A percentile compares a stretch with the other conserved stretches of the same genome.
phyloP scores from a whole-genome alignment of 2,329 filamentous ascomycete species.

The Rhynchosporium graminicola region DNA sequence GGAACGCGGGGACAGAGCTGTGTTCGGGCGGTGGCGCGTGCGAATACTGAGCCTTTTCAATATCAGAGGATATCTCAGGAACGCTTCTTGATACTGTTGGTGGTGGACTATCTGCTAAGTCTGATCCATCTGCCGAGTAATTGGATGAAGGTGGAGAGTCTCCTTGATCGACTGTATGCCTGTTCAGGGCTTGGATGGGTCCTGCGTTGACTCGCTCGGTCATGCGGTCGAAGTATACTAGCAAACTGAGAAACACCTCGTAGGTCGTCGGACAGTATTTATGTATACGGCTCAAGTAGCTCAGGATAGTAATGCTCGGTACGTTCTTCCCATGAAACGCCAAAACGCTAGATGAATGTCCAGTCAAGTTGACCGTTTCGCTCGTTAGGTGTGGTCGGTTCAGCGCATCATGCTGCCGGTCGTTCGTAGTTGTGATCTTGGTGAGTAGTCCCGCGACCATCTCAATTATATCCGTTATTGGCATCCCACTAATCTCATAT shows the following conservation, averaged over 20 bases:
- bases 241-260: constrained; percentile 90
- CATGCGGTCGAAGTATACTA: constrained; percentile 99
- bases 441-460: constrained; percentile 97
- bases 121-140: constrained; percentile 38
- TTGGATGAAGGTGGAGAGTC: constrained; percentile 35
- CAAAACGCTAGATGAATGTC: constrained; percentile 73
- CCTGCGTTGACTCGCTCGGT: constrained; percentile 89
- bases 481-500: constrained; percentile 98
- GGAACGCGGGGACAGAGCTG: constrained; percentile 26
- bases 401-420: constrained; percentile 87
- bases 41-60: constrained; percentile 36
- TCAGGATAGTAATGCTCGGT: constrained; percentile 93
- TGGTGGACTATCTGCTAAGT: constrained; percentile 37
- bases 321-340: constrained; percentile 99
- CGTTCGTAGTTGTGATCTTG: constrained; percentile 97
- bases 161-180: constrained; percentile 38
- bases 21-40: constrained; percentile 33
- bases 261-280: constrained; percentile 99
- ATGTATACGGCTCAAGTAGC: constrained; percentile 93
- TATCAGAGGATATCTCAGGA: constrained; percentile 33
- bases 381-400: constrained; percentile 70
- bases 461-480: constrained; percentile 94
- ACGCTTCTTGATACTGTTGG: constrained; percentile 33
- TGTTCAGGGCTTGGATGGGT: constrained; percentile 66
- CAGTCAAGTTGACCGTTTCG: constrained; percentile 56